Evolutionary conservation across 306 rosid species (phyloP).

Genomic region (Acacia crassicarpa): DNA sequence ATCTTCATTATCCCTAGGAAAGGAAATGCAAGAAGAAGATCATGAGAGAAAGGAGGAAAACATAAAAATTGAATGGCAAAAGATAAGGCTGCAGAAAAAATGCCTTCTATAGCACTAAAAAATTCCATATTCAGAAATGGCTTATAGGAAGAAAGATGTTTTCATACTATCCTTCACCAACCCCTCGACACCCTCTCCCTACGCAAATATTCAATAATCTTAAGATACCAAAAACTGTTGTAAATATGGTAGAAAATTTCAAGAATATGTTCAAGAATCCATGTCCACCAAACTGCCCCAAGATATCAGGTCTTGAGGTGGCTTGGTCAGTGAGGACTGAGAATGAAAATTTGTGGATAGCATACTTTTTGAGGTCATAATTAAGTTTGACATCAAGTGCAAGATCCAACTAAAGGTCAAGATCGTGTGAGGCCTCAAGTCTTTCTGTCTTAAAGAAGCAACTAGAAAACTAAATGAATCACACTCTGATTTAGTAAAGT

Average conservation of each 20-base stretch:
- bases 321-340: background rate
- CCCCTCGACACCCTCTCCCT: background rate
- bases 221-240: background rate
- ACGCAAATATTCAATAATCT: slow-evolving; percentile 1
- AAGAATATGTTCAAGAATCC: background rate
- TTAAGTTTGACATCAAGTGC: background rate
- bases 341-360: background rate
- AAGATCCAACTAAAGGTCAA: background rate
- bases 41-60: slow-evolving; percentile 4
- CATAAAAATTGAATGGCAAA: background rate
- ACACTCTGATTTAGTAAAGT: background rate
- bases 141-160: slow-evolving; percentile 7
- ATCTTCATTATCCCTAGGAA: slow-evolving; percentile 14
- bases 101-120: background rate
- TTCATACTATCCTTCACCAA: background rate
- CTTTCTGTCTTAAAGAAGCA: background rate
- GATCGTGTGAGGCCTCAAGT: background rate
- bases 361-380: background rate
- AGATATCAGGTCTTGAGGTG: background rate
- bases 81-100: background rate
- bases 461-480: background rate
- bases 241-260: background rate
- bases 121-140: background rate
- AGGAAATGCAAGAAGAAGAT: background rate
- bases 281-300: background rate